phyloP scores from a whole-genome alignment of 148 eudicot genomes.

The Cornus florida region DNA sequence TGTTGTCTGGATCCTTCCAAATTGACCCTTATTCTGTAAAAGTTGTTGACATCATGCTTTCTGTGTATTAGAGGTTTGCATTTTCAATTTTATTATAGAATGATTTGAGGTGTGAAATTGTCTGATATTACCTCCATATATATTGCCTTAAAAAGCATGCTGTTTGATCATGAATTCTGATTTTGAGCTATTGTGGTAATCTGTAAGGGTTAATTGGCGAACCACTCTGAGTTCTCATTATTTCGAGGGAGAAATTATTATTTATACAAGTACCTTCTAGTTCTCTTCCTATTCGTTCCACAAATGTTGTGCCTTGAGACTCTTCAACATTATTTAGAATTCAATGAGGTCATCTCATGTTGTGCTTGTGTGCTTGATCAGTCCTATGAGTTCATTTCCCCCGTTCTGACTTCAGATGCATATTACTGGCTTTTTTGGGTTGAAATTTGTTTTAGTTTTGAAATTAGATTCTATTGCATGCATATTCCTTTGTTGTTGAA shows the following conservation, averaged over 20 bases:
- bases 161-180: background rate
- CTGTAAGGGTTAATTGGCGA: background rate
- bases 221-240: background rate
- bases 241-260: background rate
- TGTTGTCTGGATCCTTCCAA: background rate
- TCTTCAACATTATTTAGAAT: background rate
- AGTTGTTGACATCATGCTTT: background rate
- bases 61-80: too few relatives aligned
- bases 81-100: too few relatives aligned
- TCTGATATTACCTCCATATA: background rate
- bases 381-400: background rate
- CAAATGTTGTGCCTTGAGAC: background rate
- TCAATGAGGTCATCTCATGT: background rate
- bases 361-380: background rate
- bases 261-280: background rate
- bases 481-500: background rate
- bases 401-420: background rate
- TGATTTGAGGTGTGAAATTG: too few relatives aligned
- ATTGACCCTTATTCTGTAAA: background rate
- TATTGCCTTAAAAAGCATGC: background rate
- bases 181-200: background rate
- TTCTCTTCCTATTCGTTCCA: background rate
- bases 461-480: background rate
- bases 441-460: background rate
- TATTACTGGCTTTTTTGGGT: background rate